Evolutionary conservation across 2,329 filamentous ascomycete genomes (phyloP), one percentile per base, ranked within the genome.

Genomic region (Raffaelea ambrosiae): DNA sequence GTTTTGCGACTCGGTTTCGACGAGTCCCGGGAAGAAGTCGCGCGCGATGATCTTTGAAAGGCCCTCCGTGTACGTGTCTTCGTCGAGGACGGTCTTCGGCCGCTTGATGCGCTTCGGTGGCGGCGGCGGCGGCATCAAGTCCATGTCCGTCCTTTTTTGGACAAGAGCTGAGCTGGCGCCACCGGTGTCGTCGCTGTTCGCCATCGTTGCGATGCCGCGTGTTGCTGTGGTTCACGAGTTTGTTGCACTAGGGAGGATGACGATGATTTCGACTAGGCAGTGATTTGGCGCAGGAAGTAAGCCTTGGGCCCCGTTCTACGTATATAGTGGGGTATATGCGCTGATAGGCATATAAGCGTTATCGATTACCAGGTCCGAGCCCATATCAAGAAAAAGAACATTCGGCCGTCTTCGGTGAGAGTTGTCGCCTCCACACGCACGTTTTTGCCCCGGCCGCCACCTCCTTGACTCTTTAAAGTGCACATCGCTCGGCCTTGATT

Each of bases 31-130:
- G 59, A 97, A 98, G 71, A 95, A 98, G 71, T 98, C 93, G 55
- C 93, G 83, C 10, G 88, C 88, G 53, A 98, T 95, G 61, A 98
- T 97, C 57, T 93, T 84, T 0, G 90, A 95, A 23, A 98, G 74
- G 1, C 87, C 86, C 49, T 89, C 82, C 2, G 88, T 93, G 65
- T 98, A 98, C 46, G 85, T 82, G 57, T 98, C 91, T 72, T 98
- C 93, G 63, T 95, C 88, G 23, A 98, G 78, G 23, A 96, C 82
- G 53, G 84, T 86, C 53, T 84, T 82, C 0, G 93, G 93, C 46
- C 93, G 79, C 67, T 96, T 96, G 60, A 96, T 95, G 50, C 88
- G 84, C 65, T 95, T 97, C 39, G 83, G 73, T 0, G 81, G 76
- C 4, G 89, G 88, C 5, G 91, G 90, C 11, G 90, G 89, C 16